These are phyloP conservation scores for Myriangium duriaei DNA, from an alignment of 2,329 filamentous ascomycete genomes.

Conservation along the genomic window DNA sequence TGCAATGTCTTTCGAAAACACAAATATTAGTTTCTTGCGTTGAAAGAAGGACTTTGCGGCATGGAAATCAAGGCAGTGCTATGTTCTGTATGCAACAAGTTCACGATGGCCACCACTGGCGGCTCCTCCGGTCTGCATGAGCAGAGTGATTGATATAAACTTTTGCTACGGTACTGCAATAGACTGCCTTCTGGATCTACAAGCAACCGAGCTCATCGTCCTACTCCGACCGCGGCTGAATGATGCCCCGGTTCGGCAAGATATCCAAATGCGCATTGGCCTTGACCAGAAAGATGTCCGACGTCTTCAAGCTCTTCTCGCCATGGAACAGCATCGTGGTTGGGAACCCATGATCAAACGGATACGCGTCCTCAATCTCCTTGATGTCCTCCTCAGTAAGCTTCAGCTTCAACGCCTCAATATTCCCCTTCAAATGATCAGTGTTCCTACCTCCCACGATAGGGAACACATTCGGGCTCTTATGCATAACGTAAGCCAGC, in stretches of 20 bases:
- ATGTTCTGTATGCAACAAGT: too few species aligned
- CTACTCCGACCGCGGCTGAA: constrained; percentile 1
- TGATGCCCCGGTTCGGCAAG: constrained; percentile 4
- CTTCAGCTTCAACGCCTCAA: constrained; percentile 47
- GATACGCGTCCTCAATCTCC: constrained; percentile 45
- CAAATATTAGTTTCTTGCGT: too few species aligned
- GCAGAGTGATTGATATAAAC: too few species aligned
- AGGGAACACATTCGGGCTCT: constrained; percentile 55
- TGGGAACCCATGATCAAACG: constrained; percentile 53
- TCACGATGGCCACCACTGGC: too few species aligned
- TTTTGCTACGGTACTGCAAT: too few species aligned
- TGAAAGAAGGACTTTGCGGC: too few species aligned
- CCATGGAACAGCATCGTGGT: constrained; percentile 35
- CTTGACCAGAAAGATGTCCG: constrained; percentile 10
- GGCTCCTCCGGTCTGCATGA: too few species aligned
- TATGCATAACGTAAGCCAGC: constrained; percentile 31
- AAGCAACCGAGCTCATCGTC: too few species aligned
- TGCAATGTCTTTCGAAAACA: too few species aligned
- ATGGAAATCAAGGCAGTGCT: too few species aligned
- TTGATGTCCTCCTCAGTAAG: constrained; percentile 48
- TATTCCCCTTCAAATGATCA: constrained; percentile 54
- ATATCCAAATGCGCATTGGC: constrained; percentile 6
- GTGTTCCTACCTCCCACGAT: constrained; percentile 62
- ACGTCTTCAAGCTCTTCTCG: constrained; percentile 2
- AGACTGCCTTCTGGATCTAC: too few species aligned